Evolutionary conservation across 345 rosid species (phyloP), one percentile per base, ranked within the genome.

Genomic region (Eucalyptus melliodora): DNA sequence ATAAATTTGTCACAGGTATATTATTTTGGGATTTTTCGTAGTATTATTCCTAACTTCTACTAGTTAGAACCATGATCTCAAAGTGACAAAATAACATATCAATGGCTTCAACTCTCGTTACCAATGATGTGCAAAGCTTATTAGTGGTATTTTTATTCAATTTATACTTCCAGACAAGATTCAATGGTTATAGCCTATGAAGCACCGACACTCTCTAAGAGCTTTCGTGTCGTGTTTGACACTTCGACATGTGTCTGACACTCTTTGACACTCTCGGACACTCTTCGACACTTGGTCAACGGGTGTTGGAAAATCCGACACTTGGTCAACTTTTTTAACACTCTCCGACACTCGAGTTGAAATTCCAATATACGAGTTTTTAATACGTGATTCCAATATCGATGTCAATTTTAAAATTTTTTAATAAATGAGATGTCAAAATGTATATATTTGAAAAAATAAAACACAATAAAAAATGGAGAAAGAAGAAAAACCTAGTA

Each of bases 301-400:
- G 6, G 16, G 16, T 49, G 50, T 49, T 0, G 50, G 16, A 13
- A 49, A 49, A 49, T 49, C 0, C 0, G 6, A 49, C 50, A 0
- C 50, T 0, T 2, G 5, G 15, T 49, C 50, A 49, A 49, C 50
- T 49, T 49, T 49, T 49, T 0, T 0, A 0, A 49, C 50, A 49
- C 16, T 49, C 6, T 49, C 1, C 50, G 6, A 49, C 50, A 49
- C 15, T 49, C 0, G 2, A 49, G 16, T 49, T 5, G 0, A 49
- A 49, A 49, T 49, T 49, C 1, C 50, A 49, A 49, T 49, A 49
- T 49, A 49, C 16, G 50, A 49, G 50, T 49, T 49, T 49, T 0
- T 49, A 0, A 49, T 49, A 49, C 2, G 16, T 49, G 50, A 49
- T 49, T 49, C 0, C 1, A 6, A 4, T 49, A 49, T 49, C 50